Percentiles rank a stretch among this genome's conserved stretches.
Evolutionary conservation across 1,284 basidiomycete genomes (phyloP).

Genomic region (Ceratobasidium sp.): DNA sequence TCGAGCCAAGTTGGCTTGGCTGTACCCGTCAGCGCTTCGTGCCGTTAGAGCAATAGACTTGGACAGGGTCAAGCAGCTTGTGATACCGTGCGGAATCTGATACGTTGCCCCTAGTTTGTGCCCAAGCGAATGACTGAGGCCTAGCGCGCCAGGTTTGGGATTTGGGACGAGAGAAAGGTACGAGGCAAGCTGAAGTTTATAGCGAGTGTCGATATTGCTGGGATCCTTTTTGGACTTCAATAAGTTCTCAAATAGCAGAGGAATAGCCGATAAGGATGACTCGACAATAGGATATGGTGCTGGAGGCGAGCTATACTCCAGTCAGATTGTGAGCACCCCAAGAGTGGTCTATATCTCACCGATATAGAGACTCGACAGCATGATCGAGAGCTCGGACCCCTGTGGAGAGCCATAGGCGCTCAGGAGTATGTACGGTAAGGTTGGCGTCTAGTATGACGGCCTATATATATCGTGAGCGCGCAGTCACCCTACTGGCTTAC

Average conservation of each 20-base stretch:
- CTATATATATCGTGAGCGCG: constrained; percentile 20
- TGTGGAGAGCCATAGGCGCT: constrained; percentile 80
- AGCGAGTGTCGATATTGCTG: constrained; percentile 65
- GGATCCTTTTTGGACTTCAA: constrained; percentile 71
- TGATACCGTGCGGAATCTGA: constrained; percentile 82
- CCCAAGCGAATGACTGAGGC: constrained; percentile 77
- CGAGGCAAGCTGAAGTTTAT: constrained; percentile 76
- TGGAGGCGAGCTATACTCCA: constrained; percentile 4
- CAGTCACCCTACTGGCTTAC: background rate
- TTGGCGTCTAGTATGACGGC: constrained; percentile 81
- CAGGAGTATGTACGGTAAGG: constrained; percentile 76
- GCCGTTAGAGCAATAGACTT: constrained; percentile 17
- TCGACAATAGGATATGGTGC: constrained; percentile 47
- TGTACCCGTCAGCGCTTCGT: constrained; percentile 14
- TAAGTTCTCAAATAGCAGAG: constrained; percentile 78
- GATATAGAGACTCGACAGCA: constrained; percentile 61
- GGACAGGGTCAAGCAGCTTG: constrained; percentile 50
- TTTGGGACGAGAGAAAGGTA: constrained; percentile 83
- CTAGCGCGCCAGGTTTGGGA: constrained; percentile 66
- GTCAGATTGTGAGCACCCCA: background rate
- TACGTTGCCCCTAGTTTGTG: constrained; percentile 82
- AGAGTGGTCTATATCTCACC: constrained; percentile 54
- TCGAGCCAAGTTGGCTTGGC: constrained; percentile 10
- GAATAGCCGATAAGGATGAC: constrained; percentile 53
- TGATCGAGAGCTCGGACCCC: constrained; percentile 83